These are phyloP conservation scores for Thalassiosira delicatula DNA, from an alignment of 352 stramenopile genomes.

Conservation along the genomic window DNA sequence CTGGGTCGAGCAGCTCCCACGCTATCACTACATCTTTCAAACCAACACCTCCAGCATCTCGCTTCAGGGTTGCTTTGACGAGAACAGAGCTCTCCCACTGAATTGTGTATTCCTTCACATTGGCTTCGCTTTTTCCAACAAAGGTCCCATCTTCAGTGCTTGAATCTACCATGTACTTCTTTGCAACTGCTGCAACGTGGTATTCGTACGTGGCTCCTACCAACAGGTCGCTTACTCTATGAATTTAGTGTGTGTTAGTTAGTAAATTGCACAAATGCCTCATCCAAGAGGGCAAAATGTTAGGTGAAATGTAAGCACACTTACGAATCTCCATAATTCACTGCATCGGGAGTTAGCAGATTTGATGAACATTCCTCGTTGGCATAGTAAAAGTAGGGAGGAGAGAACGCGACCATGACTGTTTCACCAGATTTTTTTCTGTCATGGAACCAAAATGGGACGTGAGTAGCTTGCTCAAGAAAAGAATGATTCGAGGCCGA, in stretches of 20 bases:
- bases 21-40: neutral
- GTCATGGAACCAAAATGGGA: too few relatives aligned
- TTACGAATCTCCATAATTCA: too few relatives aligned
- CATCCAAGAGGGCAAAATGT: neutral
- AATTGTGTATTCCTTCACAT: neutral
- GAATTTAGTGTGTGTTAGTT: conserved; percentile 13
- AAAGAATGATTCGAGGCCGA: too few relatives aligned
- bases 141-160: neutral
- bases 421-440: too few relatives aligned
- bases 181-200: neutral
- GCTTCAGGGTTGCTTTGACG: conserved; percentile 12
- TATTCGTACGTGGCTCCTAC: neutral
- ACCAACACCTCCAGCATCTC: neutral
- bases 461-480: too few relatives aligned
- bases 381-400: conserved; percentile 23
- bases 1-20: conserved; percentile 2
- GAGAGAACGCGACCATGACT: neutral
- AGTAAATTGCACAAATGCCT: neutral
- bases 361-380: neutral
- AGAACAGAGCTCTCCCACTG: neutral
- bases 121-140: neutral
- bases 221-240: too few relatives aligned
- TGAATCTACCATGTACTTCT: neutral
- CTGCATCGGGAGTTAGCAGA: neutral
- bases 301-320: neutral